A percentile compares a stretch with the other conserved stretches of the same genome.
phyloP scores from a whole-genome alignment of 2,329 filamentous ascomycete genomes.

The Chrysosporium queenslandicum region DNA sequence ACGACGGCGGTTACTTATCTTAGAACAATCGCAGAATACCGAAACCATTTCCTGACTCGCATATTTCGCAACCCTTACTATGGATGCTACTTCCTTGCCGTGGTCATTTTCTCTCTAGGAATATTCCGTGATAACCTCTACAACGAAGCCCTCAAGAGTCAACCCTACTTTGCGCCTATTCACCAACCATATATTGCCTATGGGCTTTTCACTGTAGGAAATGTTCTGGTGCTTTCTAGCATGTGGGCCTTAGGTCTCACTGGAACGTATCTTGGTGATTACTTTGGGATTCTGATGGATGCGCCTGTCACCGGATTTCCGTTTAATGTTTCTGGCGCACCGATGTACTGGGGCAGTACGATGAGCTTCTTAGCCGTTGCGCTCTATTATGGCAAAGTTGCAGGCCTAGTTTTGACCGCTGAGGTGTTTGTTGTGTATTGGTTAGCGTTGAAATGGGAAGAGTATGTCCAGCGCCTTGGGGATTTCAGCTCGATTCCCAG shows the following conservation, averaged over 20 bases:
- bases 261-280: conserved; percentile 93
- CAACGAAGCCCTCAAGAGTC: conserved; percentile 67
- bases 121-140: conserved; percentile 81
- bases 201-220: conserved; percentile 62
- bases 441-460: conserved; percentile 74
- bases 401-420: conserved; percentile 64
- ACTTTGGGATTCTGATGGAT: conserved; percentile 98
- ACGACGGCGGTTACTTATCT: conserved; percentile 13
- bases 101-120: conserved; percentile 82
- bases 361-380: conserved; percentile 86
- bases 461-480: conserved; percentile 39
- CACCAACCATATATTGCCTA: conserved; percentile 56
- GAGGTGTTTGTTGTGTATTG: conserved; percentile 70
- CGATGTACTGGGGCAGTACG: conserved; percentile 95
- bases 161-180: conserved; percentile 66
- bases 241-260: conserved; percentile 91
- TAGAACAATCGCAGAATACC: conserved; percentile 58
- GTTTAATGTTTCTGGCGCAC: conserved; percentile 80
- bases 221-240: conserved; percentile 73
- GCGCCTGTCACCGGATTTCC: conserved; percentile 88
- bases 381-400: conserved; percentile 75
- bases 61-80: conserved; percentile 68
- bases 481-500: neutral
- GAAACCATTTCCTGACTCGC: conserved; percentile 77
- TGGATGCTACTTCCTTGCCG: conserved; percentile 83